Evolutionary conservation across 441 rosid species (phyloP).

Genomic region (California macrophylla): DNA sequence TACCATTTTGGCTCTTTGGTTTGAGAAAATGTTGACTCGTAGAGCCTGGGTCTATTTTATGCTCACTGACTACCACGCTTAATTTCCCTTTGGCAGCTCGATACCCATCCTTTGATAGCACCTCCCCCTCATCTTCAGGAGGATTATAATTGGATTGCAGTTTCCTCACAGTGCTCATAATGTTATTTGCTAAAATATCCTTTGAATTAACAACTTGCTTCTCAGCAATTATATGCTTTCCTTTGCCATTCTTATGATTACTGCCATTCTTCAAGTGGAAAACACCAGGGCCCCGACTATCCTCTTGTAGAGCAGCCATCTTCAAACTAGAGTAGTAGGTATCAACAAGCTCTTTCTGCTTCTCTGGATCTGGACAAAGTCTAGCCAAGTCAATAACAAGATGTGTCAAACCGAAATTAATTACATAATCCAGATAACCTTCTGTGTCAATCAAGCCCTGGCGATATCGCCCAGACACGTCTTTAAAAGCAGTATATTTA

Average conservation of each 20-base stretch:
- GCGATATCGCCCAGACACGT: constrained; percentile 68
- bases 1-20: constrained; percentile 21
- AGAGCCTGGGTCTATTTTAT: constrained; percentile 17
- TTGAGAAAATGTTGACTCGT: constrained; percentile 11
- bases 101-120: constrained; percentile 52
- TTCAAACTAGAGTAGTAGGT: constrained; percentile 40
- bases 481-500: constrained; percentile 53
- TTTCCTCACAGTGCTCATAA: constrained; percentile 46
- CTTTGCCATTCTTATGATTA: constrained; percentile 48
- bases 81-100: constrained; percentile 44
- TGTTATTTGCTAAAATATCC: constrained; percentile 42
- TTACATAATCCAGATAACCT: constrained; percentile 53
- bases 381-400: constrained; percentile 73
- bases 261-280: constrained; percentile 26
- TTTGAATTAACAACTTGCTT: constrained; percentile 16
- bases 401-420: constrained; percentile 57
- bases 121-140: constrained; percentile 39
- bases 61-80: constrained; percentile 27
- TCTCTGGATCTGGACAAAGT: constrained; percentile 68
- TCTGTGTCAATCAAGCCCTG: constrained; percentile 56
- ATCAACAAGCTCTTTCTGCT: constrained; percentile 79
- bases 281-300: constrained; percentile 27
- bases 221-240: constrained; percentile 30
- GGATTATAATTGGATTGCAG: constrained; percentile 43
- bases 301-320: constrained; percentile 25